Conservation (phyloP, 352 stramenopile genomes). For the Albugo candida region DNA sequence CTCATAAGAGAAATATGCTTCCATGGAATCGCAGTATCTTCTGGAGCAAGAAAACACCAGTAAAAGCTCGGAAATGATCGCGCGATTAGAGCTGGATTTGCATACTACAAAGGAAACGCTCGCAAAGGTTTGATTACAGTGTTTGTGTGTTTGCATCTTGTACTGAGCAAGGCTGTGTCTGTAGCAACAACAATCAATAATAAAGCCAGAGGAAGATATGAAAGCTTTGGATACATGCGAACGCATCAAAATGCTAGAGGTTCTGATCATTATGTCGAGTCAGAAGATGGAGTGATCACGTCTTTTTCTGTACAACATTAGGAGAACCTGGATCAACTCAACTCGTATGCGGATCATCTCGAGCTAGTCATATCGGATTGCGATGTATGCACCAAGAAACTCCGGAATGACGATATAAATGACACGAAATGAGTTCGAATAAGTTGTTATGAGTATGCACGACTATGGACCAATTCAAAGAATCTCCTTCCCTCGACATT, state of each 20-base stretch:
- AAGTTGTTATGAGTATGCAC: too few relatives aligned
- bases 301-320: conserved; percentile 6
- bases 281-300: neutral
- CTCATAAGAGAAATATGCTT: too few relatives aligned
- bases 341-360: conserved; percentile 56
- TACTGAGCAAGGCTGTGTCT: conserved; percentile 3
- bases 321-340: conserved; percentile 63
- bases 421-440: conserved; percentile 31
- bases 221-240: conserved; percentile 8
- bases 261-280: conserved; percentile 7
- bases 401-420: conserved; percentile 15
- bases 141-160: neutral
- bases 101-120: too few relatives aligned
- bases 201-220: conserved; percentile 8
- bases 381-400: conserved; percentile 39
- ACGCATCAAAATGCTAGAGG: conserved; percentile 46
- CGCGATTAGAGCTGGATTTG: too few relatives aligned
- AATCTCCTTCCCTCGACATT: conserved; percentile 66
- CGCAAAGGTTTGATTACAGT: neutral
- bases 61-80: too few relatives aligned
- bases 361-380: conserved; percentile 58
- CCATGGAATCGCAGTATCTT: too few relatives aligned
- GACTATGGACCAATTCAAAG: conserved; percentile 40
- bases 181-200: conserved; percentile 5
- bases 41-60: too few relatives aligned